Evolutionary conservation across 805 yeast species (phyloP), one percentile per base, ranked within the genome.

Genomic region (Candida ipomoeae): DNA sequence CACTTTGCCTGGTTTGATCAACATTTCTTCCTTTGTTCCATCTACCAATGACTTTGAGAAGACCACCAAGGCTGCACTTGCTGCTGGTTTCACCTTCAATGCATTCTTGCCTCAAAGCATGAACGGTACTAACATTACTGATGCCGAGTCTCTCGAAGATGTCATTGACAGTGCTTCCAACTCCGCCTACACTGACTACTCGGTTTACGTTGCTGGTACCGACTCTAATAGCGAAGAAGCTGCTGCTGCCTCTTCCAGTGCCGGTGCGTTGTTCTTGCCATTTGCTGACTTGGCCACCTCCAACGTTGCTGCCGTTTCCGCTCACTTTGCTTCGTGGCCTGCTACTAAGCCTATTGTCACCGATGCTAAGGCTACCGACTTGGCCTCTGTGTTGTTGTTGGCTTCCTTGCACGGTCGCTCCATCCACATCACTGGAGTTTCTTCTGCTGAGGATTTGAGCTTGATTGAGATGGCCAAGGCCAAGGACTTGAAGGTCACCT

Each of bases 321-420:
- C 85, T 31, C 95, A 88, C 60, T 83, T 90, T 62, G 82, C 84
- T 55, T 73, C 81, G 34, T 91, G 97, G 97, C 96, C 96, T 48
- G 75, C 78, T 46, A 70, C 70, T 61, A 90, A 89, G 73, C 92
- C 94, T 52, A 85, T 92, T 53, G 79, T 91, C 56, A 89, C 97
- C 39, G 97, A 92, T 70, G 97, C 98, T 45, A 84, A 82, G 66
- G 84, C 92, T 23, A 87, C 97, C 37, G 92, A 89, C 62, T 77
- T 92, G 63, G 98, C 98, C n/a, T 87, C 96, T 3, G 85, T 91
- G 41, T 74, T 92, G 66, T 79, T 92, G 62, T 76, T 92, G 70
- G 96, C 97, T 40, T 87, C 96, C 26, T 79, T 92, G 65, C 90
- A 88, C 76, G 80, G 75, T 71, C 81, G 96, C 63, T 75, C 89